Base-by-base conservation (phyloP, 306 rosid genomes). In the Fagus sylvatica region DNA sequence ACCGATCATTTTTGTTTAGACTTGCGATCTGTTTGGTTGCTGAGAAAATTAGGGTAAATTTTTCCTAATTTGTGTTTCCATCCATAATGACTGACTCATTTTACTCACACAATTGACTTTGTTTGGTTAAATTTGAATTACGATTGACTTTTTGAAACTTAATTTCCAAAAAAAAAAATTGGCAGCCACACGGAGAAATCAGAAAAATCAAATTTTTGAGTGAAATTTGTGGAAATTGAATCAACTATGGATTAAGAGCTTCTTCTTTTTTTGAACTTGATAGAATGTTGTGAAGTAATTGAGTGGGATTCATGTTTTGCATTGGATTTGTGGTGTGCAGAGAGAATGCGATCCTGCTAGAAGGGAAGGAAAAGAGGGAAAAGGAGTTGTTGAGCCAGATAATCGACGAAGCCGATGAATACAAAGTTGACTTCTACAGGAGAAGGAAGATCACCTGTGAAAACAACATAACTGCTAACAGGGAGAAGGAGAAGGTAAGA, bases 401-500 rank as follows among this genome's bases (percentile, higher is more conserved):
- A 37, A 78, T 80, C 1, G 69, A 80, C 49, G 87, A 83, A 68
- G 87, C 90, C 6, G 82, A 80, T 39, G 82, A 78, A 19, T 86
- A 74, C 87, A 86, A 86, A 80, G 73, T 75, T 39, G 84, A 73
- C 2, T 86, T 83, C 69, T 78, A 83, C 77, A 72, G 65, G 66
- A 86, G 76, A 85, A 75, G 79, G 74, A 72, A 64, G 76, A 40
- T 81, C 10, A 22, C 80, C 4, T 71, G 62, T 76, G 90, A 83
- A 22, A 83, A 39, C 53, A 83, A 80, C 77, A 83, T 48, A 72
- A 49, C 79, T 22, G 28, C 83, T 7, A 80, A 86, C 71, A 86
- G 82, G 77, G 83, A 86, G 74, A 86, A 79, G 70, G 89, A 75
- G 77, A 86, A 86, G 89, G 89, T 86, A 37, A 69, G 33, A 46